A percentile compares a stretch with the other conserved stretches of the same genome.
Evolutionary conservation across 345 rosid genomes (phyloP).

Genomic region (Populus davidiana): DNA sequence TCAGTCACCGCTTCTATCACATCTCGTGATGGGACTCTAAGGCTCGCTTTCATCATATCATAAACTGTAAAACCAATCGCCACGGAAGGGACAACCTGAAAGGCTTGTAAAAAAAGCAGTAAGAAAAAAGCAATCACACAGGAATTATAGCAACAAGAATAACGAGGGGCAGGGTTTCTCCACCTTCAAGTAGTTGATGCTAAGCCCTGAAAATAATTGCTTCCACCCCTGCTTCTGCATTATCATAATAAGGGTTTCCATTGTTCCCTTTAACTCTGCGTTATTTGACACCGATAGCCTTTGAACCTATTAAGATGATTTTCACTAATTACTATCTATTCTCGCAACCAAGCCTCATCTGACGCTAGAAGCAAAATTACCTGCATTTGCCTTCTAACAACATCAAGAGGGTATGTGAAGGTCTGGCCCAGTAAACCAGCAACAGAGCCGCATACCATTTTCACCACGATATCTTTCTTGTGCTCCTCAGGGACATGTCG

Average conservation of each 20-base stretch:
- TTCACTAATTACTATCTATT: neutral
- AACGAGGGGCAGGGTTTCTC: neutral
- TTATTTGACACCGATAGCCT: conserved; percentile 44
- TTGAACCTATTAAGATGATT: conserved; percentile 52
- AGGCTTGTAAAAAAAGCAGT: neutral
- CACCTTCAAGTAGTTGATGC: conserved; percentile 91
- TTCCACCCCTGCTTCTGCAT: conserved; percentile 86
- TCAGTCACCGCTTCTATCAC: conserved; percentile 49
- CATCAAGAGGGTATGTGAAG: conserved; percentile 93
- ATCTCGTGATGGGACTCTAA: conserved; percentile 81
- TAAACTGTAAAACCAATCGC: conserved; percentile 94
- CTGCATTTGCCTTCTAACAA: conserved; percentile 98
- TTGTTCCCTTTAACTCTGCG: conserved; percentile 62
- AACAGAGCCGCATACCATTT: conserved; percentile 79
- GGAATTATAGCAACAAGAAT: neutral
- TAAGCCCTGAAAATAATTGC: conserved; percentile 87
- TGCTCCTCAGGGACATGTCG: conserved; percentile 71
- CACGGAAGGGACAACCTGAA: conserved; percentile 86
- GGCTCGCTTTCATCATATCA: conserved; percentile 70
- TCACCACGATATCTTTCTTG: conserved; percentile 65
- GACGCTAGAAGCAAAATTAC: conserved; percentile 30
- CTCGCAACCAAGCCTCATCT: neutral
- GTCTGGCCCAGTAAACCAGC: conserved; percentile 93
- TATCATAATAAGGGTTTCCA: conserved; percentile 62
- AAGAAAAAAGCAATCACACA: neutral